Evolutionary conservation across 1,139 yeast species (phyloP), one percentile per base, ranked within the genome.

Genomic region (Hanseniaspora uvarum): DNA sequence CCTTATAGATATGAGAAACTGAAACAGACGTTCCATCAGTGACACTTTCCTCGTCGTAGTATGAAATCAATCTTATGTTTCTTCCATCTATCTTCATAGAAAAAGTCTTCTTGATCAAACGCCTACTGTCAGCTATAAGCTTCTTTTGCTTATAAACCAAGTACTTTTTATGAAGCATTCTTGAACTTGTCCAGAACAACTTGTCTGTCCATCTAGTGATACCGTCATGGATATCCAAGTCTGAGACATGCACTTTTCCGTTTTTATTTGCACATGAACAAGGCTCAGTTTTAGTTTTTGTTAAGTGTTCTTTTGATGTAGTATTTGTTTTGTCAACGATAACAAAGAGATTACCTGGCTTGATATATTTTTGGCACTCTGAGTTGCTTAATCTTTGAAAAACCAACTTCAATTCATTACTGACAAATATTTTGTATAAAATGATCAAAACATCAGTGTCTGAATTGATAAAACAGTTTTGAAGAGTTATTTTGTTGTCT

Each of bases 131-230:
- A 6, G 26, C 4, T 4, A 40, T 43, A 14, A 21, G 10, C 33
- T 33, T 44, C 45, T 47, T 41, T 44, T 54, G 46, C n/a, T 54
- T 54, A 18, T 54, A 54, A 11, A 54, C 45, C 11, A 54, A 28
- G 34, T 44, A 54, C 34, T 54, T 54, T 30, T 45, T 49, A 26
- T 39, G 41, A n/a, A 54, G 23, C 44, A 53, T 49, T 45, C 56
- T 44, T 14, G 53, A 48, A 8, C 53, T 50, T 14, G 53, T 43
- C 56, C 56, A 54, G n/a, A 45, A 24, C 6, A 48, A 33, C 34
- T 49, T 49, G 19, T 54, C 56, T 19, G 56, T 54, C 56, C 56
- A 54, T 49, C 56, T 54, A 11, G 48, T 49, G 21, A 54, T 54
- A 19, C 52, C 52, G n/a, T 49, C 53, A 16, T 49, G 30, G 6